phyloP scores from a whole-genome alignment of 768 basidiomycete genomes.

The Naganishia kalamii region DNA sequence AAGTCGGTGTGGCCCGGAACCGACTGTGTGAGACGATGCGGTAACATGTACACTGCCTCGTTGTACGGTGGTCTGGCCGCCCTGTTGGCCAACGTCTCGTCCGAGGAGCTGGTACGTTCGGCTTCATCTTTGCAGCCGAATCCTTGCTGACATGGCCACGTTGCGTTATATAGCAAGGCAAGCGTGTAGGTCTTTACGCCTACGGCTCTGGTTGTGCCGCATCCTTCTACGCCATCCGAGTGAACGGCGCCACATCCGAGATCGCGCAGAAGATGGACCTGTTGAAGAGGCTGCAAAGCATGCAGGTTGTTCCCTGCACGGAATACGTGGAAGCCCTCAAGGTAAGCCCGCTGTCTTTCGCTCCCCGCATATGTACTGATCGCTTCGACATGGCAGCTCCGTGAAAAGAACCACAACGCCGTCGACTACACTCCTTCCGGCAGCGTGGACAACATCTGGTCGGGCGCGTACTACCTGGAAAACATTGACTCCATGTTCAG shows the following conservation, averaged over 20 bases:
- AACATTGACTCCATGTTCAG: constrained; percentile 84
- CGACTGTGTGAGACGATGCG: constrained; percentile 80
- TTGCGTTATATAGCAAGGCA: constrained; percentile 51
- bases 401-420: constrained; percentile 94
- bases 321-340: constrained; percentile 77
- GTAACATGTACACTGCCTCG: constrained; percentile 98
- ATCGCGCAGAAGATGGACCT: constrained; percentile 79
- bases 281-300: constrained; percentile 64
- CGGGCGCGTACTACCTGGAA: constrained; percentile 86
- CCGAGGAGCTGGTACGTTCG: constrained; percentile 53
- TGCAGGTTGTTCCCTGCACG: constrained; percentile 86
- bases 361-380: not conserved
- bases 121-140: constrained; percentile 1
- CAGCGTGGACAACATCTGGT: constrained; percentile 84
- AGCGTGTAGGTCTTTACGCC: constrained; percentile 89
- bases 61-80: constrained; percentile 91
- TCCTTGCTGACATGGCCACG: not conserved
- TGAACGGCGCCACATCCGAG: constrained; percentile 79
- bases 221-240: constrained; percentile 78
- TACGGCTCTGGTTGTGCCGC: constrained; percentile 95
- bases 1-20: constrained; percentile 72
- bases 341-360: constrained; percentile 36
- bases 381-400: constrained; percentile 57
- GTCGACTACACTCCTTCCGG: constrained; percentile 77
- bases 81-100: constrained; percentile 66